Percentiles rank a stretch among this genome's conserved stretches.
Conservation (phyloP, 2,329 filamentous ascomycete genomes). For the Trichoderma atrobrunneum region DNA sequence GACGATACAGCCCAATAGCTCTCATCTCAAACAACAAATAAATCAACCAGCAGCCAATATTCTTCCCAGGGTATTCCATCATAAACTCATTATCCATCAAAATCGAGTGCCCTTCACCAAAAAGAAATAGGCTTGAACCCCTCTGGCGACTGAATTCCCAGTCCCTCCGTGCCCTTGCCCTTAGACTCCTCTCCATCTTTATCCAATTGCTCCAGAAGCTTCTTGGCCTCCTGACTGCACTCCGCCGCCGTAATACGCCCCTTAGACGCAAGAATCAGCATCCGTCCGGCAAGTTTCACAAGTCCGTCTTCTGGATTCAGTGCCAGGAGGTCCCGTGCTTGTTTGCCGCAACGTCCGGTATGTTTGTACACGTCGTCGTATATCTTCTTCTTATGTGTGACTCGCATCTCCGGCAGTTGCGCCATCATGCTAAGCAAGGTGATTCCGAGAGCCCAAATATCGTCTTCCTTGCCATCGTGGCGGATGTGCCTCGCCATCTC, state of each 20-base stretch:
- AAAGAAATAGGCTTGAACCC: constrained; percentile 29
- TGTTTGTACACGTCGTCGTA: constrained; percentile 21
- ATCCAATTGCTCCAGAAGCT: constrained; percentile 14
- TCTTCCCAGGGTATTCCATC: neutral
- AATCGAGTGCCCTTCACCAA: constrained; percentile 25
- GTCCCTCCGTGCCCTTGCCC: neutral
- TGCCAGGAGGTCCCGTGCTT: constrained; percentile 24
- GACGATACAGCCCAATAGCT: neutral
- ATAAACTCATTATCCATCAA: neutral
- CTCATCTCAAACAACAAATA: neutral
- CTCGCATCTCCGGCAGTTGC: constrained; percentile 27
- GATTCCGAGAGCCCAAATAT: constrained; percentile 37
- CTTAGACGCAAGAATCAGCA: constrained; percentile 25
- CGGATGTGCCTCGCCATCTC: constrained; percentile 24
- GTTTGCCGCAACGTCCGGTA: constrained; percentile 25
- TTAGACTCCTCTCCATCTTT: neutral
- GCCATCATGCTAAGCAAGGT: constrained; percentile 31
- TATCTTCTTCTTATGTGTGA: constrained; percentile 6
- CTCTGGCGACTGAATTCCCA: constrained; percentile 27
- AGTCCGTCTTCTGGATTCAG: constrained; percentile 29
- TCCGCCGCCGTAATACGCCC: constrained; percentile 24
- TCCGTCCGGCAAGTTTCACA: constrained; percentile 23
- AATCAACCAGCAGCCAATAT: neutral
- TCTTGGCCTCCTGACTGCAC: constrained; percentile 20
- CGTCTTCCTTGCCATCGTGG: constrained; percentile 29